Conservation (phyloP, 192 early-diverging fungal genomes). For the Podila epigama region DNA sequence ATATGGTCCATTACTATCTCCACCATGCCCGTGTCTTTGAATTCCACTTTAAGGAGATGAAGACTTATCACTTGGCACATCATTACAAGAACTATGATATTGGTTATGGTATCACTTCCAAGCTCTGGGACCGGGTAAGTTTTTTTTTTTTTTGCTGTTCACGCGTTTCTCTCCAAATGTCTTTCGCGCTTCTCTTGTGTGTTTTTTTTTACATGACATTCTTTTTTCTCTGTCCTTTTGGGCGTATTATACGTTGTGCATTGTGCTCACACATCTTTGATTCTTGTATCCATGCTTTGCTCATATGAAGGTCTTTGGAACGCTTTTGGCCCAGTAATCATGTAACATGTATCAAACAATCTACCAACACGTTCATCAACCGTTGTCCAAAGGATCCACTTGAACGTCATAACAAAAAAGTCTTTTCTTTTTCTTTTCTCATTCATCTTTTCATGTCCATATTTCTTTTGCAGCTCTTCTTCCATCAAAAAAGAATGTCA, state of each 20-base stretch:
- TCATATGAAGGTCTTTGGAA: conserved; percentile 29
- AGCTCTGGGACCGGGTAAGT: conserved; percentile 83
- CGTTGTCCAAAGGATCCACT: too few relatives aligned
- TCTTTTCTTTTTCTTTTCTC: background rate
- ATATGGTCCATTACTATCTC: conserved; percentile 91
- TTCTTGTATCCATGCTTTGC: background rate
- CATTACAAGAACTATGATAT: conserved; percentile 89
- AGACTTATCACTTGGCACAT: conserved; percentile 92
- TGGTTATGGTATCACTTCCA: conserved; percentile 90
- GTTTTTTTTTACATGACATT: too few relatives aligned
- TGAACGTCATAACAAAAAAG: too few relatives aligned
- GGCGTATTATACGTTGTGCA: background rate
- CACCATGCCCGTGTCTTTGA: conserved; percentile 84
- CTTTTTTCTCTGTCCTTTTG: background rate
- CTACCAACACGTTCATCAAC: too few relatives aligned
- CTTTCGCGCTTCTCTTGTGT: background rate
- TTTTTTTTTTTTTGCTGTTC: background rate
- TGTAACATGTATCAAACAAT: conserved; percentile 25
- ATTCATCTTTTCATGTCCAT: background rate
- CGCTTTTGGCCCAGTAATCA: conserved; percentile 33
- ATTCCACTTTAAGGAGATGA: conserved; percentile 82
- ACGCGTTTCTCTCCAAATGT: background rate
- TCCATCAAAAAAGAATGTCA: background rate
- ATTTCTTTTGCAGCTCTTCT: background rate
- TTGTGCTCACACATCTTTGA: background rate